These are phyloP conservation scores for Yarrowia yakushimensis DNA, from an alignment of 805 yeast genomes.

Conservation along the genomic window DNA sequence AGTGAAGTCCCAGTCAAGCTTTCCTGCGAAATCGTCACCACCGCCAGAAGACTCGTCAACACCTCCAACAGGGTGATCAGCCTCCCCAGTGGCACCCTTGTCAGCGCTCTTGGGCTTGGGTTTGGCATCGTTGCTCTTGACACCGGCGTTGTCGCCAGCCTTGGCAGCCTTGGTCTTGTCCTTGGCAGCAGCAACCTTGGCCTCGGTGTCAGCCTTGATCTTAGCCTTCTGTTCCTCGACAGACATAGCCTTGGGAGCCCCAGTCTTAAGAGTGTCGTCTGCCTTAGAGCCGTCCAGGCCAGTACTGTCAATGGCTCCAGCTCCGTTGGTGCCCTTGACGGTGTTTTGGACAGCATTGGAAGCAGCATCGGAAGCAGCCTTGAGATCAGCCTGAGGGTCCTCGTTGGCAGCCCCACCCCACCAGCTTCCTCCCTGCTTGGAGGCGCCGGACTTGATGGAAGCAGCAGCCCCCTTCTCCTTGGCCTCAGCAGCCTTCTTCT, in stretches of 20 bases:
- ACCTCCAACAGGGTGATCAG: slow-evolving; percentile 29
- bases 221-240: slow-evolving; percentile 39
- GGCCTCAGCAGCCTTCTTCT: slow-evolving; percentile 40
- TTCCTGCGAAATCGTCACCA: slow-evolving; percentile 46
- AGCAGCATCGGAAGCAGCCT: slow-evolving; percentile 27
- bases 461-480: slow-evolving; percentile 29
- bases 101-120: slow-evolving; percentile 18
- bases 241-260: neutral
- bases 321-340: neutral
- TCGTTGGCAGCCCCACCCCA: slow-evolving; percentile 1
- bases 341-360: neutral
- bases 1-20: slow-evolving; percentile 37
- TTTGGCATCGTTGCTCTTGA: slow-evolving; percentile 37
- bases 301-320: neutral
- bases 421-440: slow-evolving; percentile 25
- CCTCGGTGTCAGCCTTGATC: slow-evolving; percentile 30
- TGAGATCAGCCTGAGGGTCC: slow-evolving; percentile 27
- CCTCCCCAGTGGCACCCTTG: slow-evolving; percentile 32
- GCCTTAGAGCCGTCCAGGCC: slow-evolving; percentile 4
- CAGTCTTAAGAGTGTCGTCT: neutral
- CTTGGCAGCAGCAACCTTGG: slow-evolving; percentile 34
- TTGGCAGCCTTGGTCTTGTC: slow-evolving; percentile 41
- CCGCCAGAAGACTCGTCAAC: slow-evolving; percentile 41
- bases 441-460: neutral
- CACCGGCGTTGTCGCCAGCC: slow-evolving; percentile 39